Evolutionary conservation across 1,139 yeast species (phyloP).

Genomic region (Yamadazyma blattariae): DNA sequence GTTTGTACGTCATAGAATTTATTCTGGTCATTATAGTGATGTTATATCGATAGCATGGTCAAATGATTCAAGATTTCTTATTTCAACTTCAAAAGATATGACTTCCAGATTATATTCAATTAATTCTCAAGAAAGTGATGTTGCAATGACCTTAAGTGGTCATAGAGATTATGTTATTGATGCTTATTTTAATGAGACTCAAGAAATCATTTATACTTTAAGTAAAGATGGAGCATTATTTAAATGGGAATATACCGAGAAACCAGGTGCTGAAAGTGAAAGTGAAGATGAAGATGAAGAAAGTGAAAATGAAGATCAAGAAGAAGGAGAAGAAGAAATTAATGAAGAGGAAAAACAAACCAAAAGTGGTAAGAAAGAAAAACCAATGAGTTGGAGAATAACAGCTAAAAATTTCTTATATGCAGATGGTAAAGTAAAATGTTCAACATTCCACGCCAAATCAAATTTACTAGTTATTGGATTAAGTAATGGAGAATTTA

Average conservation of each 20-base stretch:
- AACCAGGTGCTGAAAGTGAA: slow-evolving; percentile 32
- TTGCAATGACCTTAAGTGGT: slow-evolving; percentile 86
- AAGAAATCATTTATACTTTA: slow-evolving; percentile 85
- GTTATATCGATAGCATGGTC: slow-evolving; percentile 85
- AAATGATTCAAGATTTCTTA: slow-evolving; percentile 79
- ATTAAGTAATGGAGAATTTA: slow-evolving; percentile 84
- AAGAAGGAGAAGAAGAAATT: slow-evolving; percentile 7
- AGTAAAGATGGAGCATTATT: slow-evolving; percentile 95
- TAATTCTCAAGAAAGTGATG: slow-evolving; percentile 68
- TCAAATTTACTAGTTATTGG: slow-evolving; percentile 84
- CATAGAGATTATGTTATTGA: slow-evolving; percentile 85
- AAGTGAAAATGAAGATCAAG: slow-evolving; percentile 40
- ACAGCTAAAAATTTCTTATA: slow-evolving; percentile 71
- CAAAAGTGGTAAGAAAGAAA: slow-evolving; percentile 1
- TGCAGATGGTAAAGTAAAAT: slow-evolving; percentile 70
- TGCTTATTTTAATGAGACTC: slow-evolving; percentile 83
- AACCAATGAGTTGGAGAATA: slow-evolving; percentile 72
- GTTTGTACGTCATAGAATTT: slow-evolving; percentile 82
- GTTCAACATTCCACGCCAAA: slow-evolving; percentile 78
- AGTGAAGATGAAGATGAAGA: slow-evolving; percentile 38
- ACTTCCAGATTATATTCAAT: slow-evolving; percentile 86
- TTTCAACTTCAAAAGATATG: slow-evolving; percentile 87
- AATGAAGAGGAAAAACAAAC: neutral
- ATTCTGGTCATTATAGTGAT: slow-evolving; percentile 91
- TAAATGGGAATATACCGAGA: slow-evolving; percentile 80